These are phyloP conservation scores for Ceratorhiza oryzae-sativae DNA, from an alignment of 1,284 basidiomycete species.

Conservation along the genomic window DNA sequence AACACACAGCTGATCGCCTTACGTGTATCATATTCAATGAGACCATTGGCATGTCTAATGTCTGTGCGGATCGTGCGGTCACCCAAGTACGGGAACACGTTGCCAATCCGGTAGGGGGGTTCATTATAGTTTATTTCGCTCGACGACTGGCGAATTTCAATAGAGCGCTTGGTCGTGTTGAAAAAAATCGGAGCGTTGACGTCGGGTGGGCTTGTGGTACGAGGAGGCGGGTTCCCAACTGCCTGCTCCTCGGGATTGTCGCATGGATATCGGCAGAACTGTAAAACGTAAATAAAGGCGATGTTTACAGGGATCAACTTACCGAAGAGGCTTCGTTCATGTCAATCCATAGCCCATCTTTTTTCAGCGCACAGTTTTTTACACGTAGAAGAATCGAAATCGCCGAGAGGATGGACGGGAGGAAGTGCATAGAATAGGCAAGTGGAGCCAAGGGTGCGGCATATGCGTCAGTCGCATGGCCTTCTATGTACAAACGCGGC, in stretches of 20 bases:
- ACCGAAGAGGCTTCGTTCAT: conserved; percentile 70
- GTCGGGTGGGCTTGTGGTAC: conserved; percentile 38
- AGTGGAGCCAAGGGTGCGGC: no score
- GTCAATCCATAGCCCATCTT: conserved; percentile 72
- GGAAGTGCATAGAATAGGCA: conserved; percentile 24
- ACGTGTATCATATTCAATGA: conserved; percentile 68
- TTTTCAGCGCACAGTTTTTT: not conserved
- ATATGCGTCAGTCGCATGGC: no score
- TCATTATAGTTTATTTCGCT: conserved; percentile 36
- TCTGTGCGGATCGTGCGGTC: conserved; percentile 53
- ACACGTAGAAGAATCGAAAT: not conserved
- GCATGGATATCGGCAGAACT: conserved; percentile 45
- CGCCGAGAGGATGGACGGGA: not conserved
- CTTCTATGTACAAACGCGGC: no score
- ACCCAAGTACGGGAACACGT: conserved; percentile 41
- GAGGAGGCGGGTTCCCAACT: conserved; percentile 7
- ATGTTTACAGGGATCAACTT: no score
- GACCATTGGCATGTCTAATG: conserved; percentile 65
- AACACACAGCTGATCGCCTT: conserved; percentile 38
- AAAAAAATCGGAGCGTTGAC: conserved; percentile 62
- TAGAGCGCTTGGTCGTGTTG: conserved; percentile 15
- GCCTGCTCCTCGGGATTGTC: conserved; percentile 37
- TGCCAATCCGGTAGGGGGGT: conserved; percentile 42
- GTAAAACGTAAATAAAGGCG: no score
- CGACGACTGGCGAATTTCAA: conserved; percentile 5